phyloP scores from a whole-genome alignment of 371 early-diverging fungal species.

The Lichtheimia corymbifera region DNA sequence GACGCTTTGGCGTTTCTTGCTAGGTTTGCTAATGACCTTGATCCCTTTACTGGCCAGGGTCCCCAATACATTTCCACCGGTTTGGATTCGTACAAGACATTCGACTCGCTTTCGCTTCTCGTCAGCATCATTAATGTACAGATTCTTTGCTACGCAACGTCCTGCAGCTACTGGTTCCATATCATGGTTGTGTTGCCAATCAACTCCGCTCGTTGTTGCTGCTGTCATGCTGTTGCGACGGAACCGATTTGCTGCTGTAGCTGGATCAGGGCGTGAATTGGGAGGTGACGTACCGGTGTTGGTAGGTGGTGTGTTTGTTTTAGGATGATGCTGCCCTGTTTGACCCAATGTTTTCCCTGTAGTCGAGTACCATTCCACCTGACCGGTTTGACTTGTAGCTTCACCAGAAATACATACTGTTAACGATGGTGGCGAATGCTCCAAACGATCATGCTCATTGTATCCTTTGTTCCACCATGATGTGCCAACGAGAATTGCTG shows the following conservation, averaged over 20 bases:
- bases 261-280: slow-evolving; percentile 16
- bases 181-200: slow-evolving; percentile 26
- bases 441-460: not conserved
- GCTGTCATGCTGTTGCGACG: not conserved
- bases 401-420: slow-evolving; percentile 53
- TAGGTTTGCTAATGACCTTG: slow-evolving; percentile 80
- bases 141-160: slow-evolving; percentile 71
- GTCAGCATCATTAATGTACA: slow-evolving; percentile 76
- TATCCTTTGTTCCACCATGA: slow-evolving; percentile 57
- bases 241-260: slow-evolving; percentile 5
- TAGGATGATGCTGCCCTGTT: slow-evolving; percentile 16
- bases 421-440: slow-evolving; percentile 30
- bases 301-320: slow-evolving; percentile 13
- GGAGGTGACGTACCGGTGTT: slow-evolving; percentile 23
- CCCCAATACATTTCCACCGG: slow-evolving; percentile 56
- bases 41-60: slow-evolving; percentile 70
- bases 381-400: slow-evolving; percentile 39
- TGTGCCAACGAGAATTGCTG: slow-evolving; percentile 72
- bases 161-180: slow-evolving; percentile 38
- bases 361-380: slow-evolving; percentile 45
- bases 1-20: slow-evolving; percentile 76
- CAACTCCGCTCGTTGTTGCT: slow-evolving; percentile 4
- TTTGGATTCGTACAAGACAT: slow-evolving; percentile 64
- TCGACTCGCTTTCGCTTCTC: slow-evolving; percentile 74
- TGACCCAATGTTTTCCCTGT: slow-evolving; percentile 33